phyloP scores from a whole-genome alignment of 441 rosid species.

The Arabidopsis lyrata region DNA sequence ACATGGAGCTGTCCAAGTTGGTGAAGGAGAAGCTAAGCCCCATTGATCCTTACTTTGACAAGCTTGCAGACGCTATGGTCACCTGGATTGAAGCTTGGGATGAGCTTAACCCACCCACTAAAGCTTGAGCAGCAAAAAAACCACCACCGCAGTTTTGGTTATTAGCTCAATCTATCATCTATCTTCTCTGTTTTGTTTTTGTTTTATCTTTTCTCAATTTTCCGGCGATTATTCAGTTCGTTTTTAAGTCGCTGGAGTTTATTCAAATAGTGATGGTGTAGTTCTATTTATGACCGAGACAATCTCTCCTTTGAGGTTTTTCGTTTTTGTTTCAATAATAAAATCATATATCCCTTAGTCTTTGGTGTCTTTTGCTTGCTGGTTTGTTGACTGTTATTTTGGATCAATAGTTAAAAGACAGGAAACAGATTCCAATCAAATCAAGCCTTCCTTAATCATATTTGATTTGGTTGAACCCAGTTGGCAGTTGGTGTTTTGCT shows the following conservation, averaged over 20 bases:
- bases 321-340: slow-evolving; percentile 43
- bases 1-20: slow-evolving; percentile 77
- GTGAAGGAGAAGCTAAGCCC: slow-evolving; percentile 79
- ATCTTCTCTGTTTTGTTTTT: slow-evolving; percentile 32
- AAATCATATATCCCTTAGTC: slow-evolving; percentile 21
- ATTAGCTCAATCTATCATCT: slow-evolving; percentile 44
- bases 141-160: slow-evolving; percentile 47
- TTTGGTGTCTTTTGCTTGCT: slow-evolving; percentile 1
- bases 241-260: slow-evolving; percentile 33
- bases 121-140: slow-evolving; percentile 54
- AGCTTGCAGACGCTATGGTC: slow-evolving; percentile 91
- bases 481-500: slow-evolving; percentile 14
- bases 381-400: neutral
- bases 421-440: neutral
- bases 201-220: slow-evolving; percentile 3
- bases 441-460: neutral
- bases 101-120: slow-evolving; percentile 70
- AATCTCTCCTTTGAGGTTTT: slow-evolving; percentile 26
- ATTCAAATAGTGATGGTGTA: slow-evolving; percentile 43
- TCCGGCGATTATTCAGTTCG: slow-evolving; percentile 40
- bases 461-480: neutral
- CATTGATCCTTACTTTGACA: slow-evolving; percentile 79
- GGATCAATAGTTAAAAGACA: neutral
- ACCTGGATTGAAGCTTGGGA: slow-evolving; percentile 97
- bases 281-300: slow-evolving; percentile 41